Evolutionary conservation across 805 yeast species (phyloP), one percentile per base, ranked within the genome.

Genomic region (Brettanomyces naardenensis): DNA sequence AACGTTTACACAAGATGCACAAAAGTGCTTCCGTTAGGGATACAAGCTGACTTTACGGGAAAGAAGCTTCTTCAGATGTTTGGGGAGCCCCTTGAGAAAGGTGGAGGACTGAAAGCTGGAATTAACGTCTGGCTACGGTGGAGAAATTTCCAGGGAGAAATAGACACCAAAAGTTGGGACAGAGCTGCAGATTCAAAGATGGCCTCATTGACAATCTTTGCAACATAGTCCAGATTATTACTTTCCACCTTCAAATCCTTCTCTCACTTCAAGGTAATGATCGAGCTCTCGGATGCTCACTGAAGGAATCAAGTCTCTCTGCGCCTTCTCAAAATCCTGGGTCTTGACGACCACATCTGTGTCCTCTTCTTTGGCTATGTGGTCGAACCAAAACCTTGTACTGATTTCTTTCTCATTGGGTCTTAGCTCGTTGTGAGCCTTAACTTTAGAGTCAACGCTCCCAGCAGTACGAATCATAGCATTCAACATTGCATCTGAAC

Each of bases 401-500:
- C 83, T 75, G 0, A 85, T 69, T 5, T 62, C 61, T 3, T 66
- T 68, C 4, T 68, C 66, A 4, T 43, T 51, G 2, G 35, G 48
- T 25, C 56, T 42, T 4, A 42, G 45, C 15, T 48, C 43, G 52
- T 84, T 87, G 47, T 68, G 76, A 20, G 48, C 43, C 26, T 64
- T 61, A 25, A 89, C 70, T 52, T 80, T 81, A 2, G 45, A 50
- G 51, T 92, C 97, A 13, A 83, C 87, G 26, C 71, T 75, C 6
- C 68, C 68, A 1, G 97, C 96, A 0, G 81, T 78, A 47, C 97
- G 66, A 1, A 92, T 84, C 97, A 92, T 90, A 2, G 97, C 96
- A 58, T 87, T 87, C 48, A 90, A 69, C 92, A 90, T 87, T 0
- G 97, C 85, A 59, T 92, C 97, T 0, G 95, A 83, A 54, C 97